phyloP scores from a whole-genome alignment of 2,329 filamentous ascomycete genomes.

The Rhexocercosporidium sp. region DNA sequence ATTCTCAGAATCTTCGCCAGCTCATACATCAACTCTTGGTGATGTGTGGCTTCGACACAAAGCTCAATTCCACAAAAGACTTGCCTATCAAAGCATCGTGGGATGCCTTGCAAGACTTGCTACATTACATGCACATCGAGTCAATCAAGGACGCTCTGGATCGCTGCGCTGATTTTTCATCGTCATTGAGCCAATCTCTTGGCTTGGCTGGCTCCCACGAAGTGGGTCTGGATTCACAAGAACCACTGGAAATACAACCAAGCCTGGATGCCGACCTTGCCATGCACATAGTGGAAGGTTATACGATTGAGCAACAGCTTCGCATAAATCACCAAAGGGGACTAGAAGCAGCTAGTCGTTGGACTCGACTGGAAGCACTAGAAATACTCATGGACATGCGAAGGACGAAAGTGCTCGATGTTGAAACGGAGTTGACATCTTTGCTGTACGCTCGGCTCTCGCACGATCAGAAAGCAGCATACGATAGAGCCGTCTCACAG shows the following conservation, averaged over 20 bases:
- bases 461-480: background rate
- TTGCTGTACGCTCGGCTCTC: background rate
- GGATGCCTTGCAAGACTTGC: slow-evolving; percentile 25
- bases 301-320: background rate
- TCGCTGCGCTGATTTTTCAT: slow-evolving; percentile 3
- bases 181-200: slow-evolving; percentile 7
- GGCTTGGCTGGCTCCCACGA: background rate
- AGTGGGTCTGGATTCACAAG: background rate
- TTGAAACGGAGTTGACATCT: background rate
- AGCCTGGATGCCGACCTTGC: background rate
- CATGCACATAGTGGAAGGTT: background rate
- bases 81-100: slow-evolving; percentile 24
- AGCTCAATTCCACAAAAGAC: slow-evolving; percentile 9
- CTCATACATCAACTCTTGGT: slow-evolving; percentile 33
- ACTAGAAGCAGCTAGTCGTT: slow-evolving; percentile 8
- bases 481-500: background rate
- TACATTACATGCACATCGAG: slow-evolving; percentile 29
- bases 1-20: slow-evolving; percentile 27
- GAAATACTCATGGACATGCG: background rate
- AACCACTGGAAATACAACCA: background rate
- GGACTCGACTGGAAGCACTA: slow-evolving; percentile 1
- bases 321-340: background rate
- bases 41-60: slow-evolving; percentile 34
- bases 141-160: slow-evolving; percentile 11
- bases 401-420: background rate